Base-by-base conservation (phyloP, 371 early-diverging fungal species). In the Choanephora cucurbitarum region DNA sequence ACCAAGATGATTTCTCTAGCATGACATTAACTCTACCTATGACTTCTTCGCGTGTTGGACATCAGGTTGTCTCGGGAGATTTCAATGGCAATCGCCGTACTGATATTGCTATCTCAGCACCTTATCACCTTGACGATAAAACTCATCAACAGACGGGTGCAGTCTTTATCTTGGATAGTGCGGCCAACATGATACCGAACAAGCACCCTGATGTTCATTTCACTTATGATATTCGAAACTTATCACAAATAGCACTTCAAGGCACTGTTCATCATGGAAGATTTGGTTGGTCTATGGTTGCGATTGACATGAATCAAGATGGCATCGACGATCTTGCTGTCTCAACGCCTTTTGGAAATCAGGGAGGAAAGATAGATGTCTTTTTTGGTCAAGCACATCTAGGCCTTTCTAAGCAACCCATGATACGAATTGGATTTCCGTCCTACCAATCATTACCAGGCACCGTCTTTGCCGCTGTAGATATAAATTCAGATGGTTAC, bases 261-360 rank as follows among this genome's bases (percentile, higher is more conserved):
- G 80, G 78, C 1, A 50, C 69, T 11, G 46, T 46, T 5, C 15
- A 52, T 0, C 70, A 78, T 9, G 79, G 88, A 8, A 74, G 88
- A n/a, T 94, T 93, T 66, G 95, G 94, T 1, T 80, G 87, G 71
- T 75, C 89, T 0, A 57, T 91, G 52, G 80, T 86, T 0, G 84
- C 86, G 1, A 72, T 93, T 1, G 95, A 95, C 67, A 58, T 91
- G 22, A 93, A 95, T 61, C 62, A 73, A 11, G 95, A 95, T 63
- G 94, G 95, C 0, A 82, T 93, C 22, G 93, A 92, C 57, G 94
- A 95, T 67, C 73, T 95, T 23, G 91, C 83, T 0, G 82, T 95
- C 5, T 83, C 90, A 5, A 85, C 91, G 10, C 92, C 92, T 11
- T 85, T 81, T 51, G 64, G 66, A 28, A 64, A 73, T 24, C 52